Conservation (phyloP, 176 grass and related monocot genomes). For the Carex myosuroides region DNA sequence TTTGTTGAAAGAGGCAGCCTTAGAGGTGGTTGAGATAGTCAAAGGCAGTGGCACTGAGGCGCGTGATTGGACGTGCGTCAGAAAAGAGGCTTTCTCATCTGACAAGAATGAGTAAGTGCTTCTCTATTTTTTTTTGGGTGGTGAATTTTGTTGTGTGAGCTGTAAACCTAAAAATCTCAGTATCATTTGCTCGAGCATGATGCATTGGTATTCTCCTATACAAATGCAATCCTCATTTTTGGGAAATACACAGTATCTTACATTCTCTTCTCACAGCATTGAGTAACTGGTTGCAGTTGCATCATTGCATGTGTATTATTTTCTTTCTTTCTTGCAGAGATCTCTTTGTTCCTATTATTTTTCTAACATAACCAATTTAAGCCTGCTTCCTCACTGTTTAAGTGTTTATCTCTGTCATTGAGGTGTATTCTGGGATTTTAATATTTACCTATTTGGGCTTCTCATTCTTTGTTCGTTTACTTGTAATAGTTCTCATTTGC, state of each 20-base stretch:
- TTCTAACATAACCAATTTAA: no score
- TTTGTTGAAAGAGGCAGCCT: slow-evolving; percentile 77
- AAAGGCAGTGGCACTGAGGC: slow-evolving; percentile 71
- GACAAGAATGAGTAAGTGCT: slow-evolving; percentile 94
- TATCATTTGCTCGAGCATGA: background rate
- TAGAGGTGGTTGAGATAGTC: slow-evolving; percentile 70
- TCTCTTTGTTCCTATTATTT: background rate
- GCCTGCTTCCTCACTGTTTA: background rate
- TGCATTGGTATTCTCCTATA: background rate
- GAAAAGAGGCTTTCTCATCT: slow-evolving; percentile 75
- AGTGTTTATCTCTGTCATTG: background rate
- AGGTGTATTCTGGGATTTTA: background rate
- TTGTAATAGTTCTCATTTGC: background rate
- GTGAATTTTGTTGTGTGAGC: background rate
- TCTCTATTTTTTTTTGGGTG: background rate
- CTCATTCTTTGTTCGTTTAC: background rate
- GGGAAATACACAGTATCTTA: background rate
- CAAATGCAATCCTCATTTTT: background rate
- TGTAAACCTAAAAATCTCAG: background rate
- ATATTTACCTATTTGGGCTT: background rate
- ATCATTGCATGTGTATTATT: background rate
- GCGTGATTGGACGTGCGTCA: slow-evolving; percentile 74
- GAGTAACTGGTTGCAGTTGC: background rate
- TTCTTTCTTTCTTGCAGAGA: background rate
- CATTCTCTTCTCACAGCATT: background rate